Base-by-base conservation (phyloP, 2,329 filamentous ascomycete genomes). In the Zymoseptoria ardabiliae region DNA sequence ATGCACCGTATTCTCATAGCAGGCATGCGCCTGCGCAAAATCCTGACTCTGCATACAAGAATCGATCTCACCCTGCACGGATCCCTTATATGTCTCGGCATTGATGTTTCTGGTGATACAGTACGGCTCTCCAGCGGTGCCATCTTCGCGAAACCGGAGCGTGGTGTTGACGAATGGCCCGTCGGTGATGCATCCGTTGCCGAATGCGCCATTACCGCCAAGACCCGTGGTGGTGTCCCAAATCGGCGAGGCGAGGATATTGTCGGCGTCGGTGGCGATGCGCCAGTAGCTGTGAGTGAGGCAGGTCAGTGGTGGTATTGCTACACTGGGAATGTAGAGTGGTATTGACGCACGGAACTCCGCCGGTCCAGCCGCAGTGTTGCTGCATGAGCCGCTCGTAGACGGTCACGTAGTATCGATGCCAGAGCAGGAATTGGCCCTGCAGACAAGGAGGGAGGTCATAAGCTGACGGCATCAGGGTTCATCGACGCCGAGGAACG, bases 391-490 rank as follows among this genome's bases (percentile, higher is more conserved):
- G 58, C 22, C 53, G 35, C 50, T 66, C 64, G 30, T 65, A 61
- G 9, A 58, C 57, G 52, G 59, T 63, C 21, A 65, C 53, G 53
- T 66, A 66, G 51, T 64, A 64, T 53, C 64, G 59, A 52, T 66
- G 64, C 64, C 64, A 66, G 2, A 63, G 62, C 13, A 66, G 50
- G 50, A 66, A 66, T 10, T 61, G 59, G 13, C 57, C 53, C 57
- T 59, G n/a, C 3, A 41, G 53, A 51, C n/a, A 51, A 17, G 19
- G 25, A 9, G 6, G 3, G 9, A 13, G 11, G 50, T 50, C 22
- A 53, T 28, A 35, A 13, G 10, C 11, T 48, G 45, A 30, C 17
- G 9, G 7, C 8, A 25, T 21, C 10, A 51, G 11, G 10, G 7
- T 11, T 9, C 21, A 11, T 8, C 3, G 10, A n/a, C 5, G 35